Percentiles rank a stretch among this genome's conserved stretches.
Evolutionary conservation across 2,329 filamentous ascomycete species (phyloP).

Genomic region (Cryphonectria parasitica): DNA sequence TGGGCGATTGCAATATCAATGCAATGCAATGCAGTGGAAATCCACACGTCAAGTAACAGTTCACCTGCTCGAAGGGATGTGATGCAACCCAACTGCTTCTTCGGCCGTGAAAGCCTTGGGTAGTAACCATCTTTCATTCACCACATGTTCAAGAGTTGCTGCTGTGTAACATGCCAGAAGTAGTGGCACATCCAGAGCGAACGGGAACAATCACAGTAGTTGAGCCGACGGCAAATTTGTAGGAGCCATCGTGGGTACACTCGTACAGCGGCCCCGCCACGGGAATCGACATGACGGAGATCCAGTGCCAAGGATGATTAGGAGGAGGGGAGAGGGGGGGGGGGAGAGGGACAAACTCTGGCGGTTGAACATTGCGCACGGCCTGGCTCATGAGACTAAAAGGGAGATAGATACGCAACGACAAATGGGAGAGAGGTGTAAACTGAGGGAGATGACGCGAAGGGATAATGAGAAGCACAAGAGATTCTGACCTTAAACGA

Average conservation of each 20-base stretch:
- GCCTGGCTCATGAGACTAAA: background rate
- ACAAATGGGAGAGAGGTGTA: background rate
- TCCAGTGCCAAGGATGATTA: background rate
- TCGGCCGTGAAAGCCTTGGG: background rate
- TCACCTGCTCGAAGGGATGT: background rate
- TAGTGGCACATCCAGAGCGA: background rate
- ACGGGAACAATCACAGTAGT: background rate
- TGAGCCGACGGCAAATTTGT: background rate
- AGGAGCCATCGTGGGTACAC: conserved; percentile 15
- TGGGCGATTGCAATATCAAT: background rate
- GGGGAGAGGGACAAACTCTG: background rate
- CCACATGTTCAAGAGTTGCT: background rate
- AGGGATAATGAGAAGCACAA: conserved; percentile 5
- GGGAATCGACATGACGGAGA: conserved; percentile 24
- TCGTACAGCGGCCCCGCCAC: conserved; percentile 22
- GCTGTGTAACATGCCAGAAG: background rate
- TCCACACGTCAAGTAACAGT: too few species aligned
- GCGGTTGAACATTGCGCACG: background rate
- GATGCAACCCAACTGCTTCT: background rate
- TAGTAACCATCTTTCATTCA: background rate
- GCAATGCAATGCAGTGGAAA: background rate
- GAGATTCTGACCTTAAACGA: conserved; percentile 17
- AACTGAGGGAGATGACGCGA: background rate
- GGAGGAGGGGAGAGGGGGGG: background rate
- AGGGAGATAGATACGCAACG: background rate